phyloP scores from a whole-genome alignment of 2,329 filamentous ascomycete species.

The Penicillium crustosum region DNA sequence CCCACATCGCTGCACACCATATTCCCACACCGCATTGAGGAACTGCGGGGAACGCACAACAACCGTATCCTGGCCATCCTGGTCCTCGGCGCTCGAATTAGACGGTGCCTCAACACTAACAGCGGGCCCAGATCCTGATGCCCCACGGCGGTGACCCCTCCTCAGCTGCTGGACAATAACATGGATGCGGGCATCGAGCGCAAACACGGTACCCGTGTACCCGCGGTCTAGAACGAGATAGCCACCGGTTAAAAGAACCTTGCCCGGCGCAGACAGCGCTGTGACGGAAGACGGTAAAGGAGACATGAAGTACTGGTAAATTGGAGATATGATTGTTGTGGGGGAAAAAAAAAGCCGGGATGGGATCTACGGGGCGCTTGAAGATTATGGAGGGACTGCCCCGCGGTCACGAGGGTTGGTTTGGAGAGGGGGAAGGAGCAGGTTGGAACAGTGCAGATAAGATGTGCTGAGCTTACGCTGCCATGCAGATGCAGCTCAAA shows the following conservation, averaged over 20 bases:
- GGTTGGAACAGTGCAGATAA: background rate
- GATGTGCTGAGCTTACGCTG: background rate
- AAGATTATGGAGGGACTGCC: constrained; percentile 1
- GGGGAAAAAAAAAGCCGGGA: constrained; percentile 13
- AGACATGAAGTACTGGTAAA: constrained; percentile 11
- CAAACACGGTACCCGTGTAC: constrained; percentile 73
- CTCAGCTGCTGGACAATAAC: constrained; percentile 57
- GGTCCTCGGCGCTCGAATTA: constrained; percentile 43
- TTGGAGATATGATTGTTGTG: constrained; percentile 8
- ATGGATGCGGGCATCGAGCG: constrained; percentile 64
- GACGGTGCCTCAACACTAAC: constrained; percentile 7
- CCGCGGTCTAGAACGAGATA: constrained; percentile 89
- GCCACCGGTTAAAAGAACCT: constrained; percentile 90
- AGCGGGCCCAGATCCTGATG: constrained; percentile 18
- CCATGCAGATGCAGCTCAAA: constrained; percentile 3
- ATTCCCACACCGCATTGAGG: constrained; percentile 80
- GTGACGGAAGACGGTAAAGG: constrained; percentile 31
- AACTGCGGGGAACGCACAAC: constrained; percentile 93
- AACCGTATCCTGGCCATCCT: constrained; percentile 67
- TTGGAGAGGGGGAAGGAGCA: background rate
- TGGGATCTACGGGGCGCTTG: constrained; percentile 7
- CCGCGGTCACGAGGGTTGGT: constrained; percentile 4
- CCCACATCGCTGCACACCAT: constrained; percentile 70
- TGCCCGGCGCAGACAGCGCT: constrained; percentile 87
- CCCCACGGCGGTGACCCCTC: constrained; percentile 31